Conservation (phyloP, 441 rosid genomes). For the Syzygium syzygioides region DNA sequence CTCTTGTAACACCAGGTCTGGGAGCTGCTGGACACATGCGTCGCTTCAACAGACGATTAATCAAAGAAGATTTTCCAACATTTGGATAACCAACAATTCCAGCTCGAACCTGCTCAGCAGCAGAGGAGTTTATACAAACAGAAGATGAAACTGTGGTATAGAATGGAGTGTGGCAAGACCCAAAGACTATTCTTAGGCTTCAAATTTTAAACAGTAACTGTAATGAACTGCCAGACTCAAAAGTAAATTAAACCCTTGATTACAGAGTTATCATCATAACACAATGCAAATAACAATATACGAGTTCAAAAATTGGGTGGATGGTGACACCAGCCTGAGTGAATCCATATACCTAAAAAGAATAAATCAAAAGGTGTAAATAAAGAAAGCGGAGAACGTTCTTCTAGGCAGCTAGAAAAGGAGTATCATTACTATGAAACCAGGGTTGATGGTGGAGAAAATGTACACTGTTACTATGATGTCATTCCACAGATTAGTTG, state of each 20-base stretch:
- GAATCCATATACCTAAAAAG: background rate
- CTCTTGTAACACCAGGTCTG: conserved; percentile 94
- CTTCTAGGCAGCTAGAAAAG: background rate
- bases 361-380: background rate
- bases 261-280: background rate
- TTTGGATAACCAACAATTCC: conserved; percentile 95
- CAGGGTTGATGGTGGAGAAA: background rate
- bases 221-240: background rate
- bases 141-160: background rate
- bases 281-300: background rate
- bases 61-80: conserved; percentile 93
- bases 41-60: conserved; percentile 82
- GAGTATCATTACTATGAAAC: background rate
- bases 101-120: conserved; percentile 68
- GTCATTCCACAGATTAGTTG: background rate
- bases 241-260: background rate
- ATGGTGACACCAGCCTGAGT: background rate
- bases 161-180: background rate
- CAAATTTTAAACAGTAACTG: background rate
- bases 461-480: background rate
- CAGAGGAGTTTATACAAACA: background rate
- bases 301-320: background rate
- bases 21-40: conserved; percentile 92
- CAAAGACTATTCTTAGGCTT: background rate
- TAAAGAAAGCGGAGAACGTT: background rate